Conservation (phyloP, 176 grass and related monocot genomes). For the Chrysopogon serrulatus region DNA sequence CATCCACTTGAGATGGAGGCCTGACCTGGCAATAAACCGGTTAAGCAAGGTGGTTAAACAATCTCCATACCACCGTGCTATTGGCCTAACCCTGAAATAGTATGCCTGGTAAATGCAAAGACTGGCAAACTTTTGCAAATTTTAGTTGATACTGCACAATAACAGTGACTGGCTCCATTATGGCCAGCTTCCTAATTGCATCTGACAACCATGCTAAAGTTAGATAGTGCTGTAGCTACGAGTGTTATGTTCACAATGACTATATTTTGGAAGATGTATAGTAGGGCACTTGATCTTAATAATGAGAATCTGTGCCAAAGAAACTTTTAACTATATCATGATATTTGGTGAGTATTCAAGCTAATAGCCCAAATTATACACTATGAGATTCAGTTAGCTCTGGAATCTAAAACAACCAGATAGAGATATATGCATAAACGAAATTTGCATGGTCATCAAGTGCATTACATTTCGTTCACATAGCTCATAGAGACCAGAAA, state of each 20-base stretch:
- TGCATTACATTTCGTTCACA: not conserved
- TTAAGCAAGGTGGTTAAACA: not conserved
- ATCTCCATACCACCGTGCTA: not conserved
- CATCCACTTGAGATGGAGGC: not conserved
- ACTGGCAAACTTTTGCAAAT: not conserved
- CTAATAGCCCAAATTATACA: not conserved
- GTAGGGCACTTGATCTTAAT: not conserved
- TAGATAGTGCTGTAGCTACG: conserved; percentile 2
- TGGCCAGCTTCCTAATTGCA: not conserved
- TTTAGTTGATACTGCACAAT: not conserved
- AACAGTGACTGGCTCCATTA: not conserved
- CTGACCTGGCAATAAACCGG: not conserved
- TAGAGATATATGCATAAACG: not conserved
- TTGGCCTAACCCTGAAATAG: not conserved
- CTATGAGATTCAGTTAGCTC: not conserved
- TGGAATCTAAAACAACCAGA: not conserved
- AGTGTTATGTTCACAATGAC: not conserved
- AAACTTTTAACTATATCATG: not conserved
- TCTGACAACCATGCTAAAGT: not conserved
- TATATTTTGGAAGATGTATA: not conserved
- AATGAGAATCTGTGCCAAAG: not conserved
- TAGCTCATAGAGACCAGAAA: not conserved
- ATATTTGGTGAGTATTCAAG: not conserved
- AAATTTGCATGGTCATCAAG: not conserved
- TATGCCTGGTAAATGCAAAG: not conserved